Percentiles rank a stretch among this genome's conserved stretches.
These are phyloP conservation scores for Monosporascus sp. DNA, from an alignment of 2,329 filamentous ascomycete species.

Conservation along the genomic window DNA sequence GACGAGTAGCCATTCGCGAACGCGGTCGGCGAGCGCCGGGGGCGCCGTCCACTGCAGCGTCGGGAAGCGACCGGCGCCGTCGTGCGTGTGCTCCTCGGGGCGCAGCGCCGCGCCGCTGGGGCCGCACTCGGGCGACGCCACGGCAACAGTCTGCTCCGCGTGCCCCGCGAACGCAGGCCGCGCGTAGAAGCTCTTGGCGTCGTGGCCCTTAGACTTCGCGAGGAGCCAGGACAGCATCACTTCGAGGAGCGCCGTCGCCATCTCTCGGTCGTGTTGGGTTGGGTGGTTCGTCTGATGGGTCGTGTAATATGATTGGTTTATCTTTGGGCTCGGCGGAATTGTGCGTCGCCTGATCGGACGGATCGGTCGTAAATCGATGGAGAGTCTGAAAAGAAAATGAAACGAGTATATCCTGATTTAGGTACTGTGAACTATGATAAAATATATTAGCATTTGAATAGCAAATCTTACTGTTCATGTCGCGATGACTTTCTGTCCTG, in stretches of 20 bases:
- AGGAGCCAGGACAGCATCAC: constrained; percentile 34
- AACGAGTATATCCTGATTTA: too few relatives aligned
- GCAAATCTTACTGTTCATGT: too few relatives aligned
- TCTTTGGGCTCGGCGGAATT: too few relatives aligned
- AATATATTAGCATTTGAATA: too few relatives aligned
- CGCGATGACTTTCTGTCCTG: not conserved
- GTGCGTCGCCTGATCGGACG: too few relatives aligned
- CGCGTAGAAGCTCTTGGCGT: constrained; percentile 33
- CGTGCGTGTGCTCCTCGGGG: constrained; percentile 32
- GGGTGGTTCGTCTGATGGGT: too few relatives aligned
- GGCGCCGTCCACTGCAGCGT: constrained; percentile 33
- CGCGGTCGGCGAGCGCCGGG: constrained; percentile 16
- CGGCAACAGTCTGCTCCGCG: constrained; percentile 29
- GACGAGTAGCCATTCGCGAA: constrained; percentile 41
- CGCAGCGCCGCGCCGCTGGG: constrained; percentile 28
- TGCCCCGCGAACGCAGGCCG: constrained; percentile 28
- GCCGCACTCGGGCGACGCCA: constrained; percentile 36
- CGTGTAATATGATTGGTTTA: not conserved
- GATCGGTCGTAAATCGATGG: too few relatives aligned
- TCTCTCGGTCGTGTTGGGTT: not conserved
- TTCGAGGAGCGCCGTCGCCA: constrained; percentile 24
- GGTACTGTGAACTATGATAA: too few relatives aligned
- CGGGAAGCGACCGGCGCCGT: constrained; percentile 34
- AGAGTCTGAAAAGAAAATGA: too few relatives aligned
- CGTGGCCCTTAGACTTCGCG: constrained; percentile 29